A percentile compares a stretch with the other conserved stretches of the same genome.
Evolutionary conservation across 306 rosid species (phyloP).

Genomic region (Boehmeria nivea): DNA sequence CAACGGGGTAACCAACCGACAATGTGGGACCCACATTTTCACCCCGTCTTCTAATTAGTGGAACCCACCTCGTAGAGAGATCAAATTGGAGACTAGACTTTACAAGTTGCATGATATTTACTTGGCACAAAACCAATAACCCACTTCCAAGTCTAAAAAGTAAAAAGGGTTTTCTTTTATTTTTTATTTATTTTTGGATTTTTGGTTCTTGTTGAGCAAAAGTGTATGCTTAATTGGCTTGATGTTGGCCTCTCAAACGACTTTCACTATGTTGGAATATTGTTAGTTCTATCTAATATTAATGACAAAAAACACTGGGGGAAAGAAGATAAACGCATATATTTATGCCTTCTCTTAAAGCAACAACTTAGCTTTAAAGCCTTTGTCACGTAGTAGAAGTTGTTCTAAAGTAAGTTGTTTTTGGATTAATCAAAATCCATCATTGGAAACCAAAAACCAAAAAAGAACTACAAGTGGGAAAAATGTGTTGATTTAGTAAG

Average conservation of each 20-base stretch:
- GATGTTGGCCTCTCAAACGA: conserved; percentile 9
- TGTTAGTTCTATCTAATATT: neutral
- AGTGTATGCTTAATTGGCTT: neutral
- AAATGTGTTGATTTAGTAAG: neutral
- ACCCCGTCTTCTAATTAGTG: conserved; percentile 16
- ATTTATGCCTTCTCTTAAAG: conserved; percentile 13
- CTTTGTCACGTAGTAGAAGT: conserved; percentile 11
- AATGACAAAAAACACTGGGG: too few relatives aligned
- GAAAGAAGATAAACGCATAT: neutral
- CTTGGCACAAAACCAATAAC: neutral
- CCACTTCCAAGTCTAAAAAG: neutral
- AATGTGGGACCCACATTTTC: conserved; percentile 39
- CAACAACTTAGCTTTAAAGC: conserved; percentile 7
- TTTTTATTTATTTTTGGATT: neutral
- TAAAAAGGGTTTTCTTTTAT: too few relatives aligned
- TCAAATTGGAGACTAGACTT: neutral
- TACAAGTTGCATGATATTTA: conserved; percentile 1
- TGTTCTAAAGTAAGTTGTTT: neutral
- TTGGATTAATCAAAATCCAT: neutral
- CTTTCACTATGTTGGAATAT: conserved; percentile 2
- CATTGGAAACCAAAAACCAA: neutral
- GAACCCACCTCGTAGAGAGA: conserved; percentile 23
- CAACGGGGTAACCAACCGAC: conserved; percentile 60
- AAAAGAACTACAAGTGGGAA: neutral
- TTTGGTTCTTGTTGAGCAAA: neutral